phyloP scores from a whole-genome alignment of 176 grass and related monocot species.

The Leersia perrieri region DNA sequence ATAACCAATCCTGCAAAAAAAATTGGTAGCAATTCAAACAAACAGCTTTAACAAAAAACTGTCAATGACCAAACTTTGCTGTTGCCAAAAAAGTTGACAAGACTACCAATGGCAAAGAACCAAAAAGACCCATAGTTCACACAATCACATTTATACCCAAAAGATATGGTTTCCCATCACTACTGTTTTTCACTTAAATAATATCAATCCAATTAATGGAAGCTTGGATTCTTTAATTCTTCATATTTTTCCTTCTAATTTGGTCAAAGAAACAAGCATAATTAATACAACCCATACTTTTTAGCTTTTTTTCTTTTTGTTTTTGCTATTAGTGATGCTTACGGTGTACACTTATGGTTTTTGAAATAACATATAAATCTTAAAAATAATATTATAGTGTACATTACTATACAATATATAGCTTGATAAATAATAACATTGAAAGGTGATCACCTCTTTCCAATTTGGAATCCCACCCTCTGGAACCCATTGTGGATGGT shows the following conservation, averaged over 20 bases:
- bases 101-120: too few relatives aligned
- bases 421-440: slow-evolving; percentile 43
- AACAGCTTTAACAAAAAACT: too few relatives aligned
- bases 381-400: slow-evolving; percentile 15
- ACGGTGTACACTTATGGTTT: slow-evolving; percentile 19
- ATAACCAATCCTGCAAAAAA: too few relatives aligned
- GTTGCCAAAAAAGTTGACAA: too few relatives aligned
- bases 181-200: background rate
- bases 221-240: background rate
- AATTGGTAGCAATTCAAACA: too few relatives aligned
- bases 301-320: slow-evolving; percentile 2
- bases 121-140: too few relatives aligned
- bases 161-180: background rate
- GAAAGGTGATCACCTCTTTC: slow-evolving; percentile 93
- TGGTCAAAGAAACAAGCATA: background rate
- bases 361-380: slow-evolving; percentile 19
- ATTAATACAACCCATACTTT: background rate
- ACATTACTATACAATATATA: slow-evolving; percentile 35
- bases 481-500: slow-evolving; percentile 98
- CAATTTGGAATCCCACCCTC: slow-evolving; percentile 85
- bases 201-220: background rate
- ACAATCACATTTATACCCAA: background rate
- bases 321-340: slow-evolving; percentile 6
- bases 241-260: background rate
- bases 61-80: too few relatives aligned